These are phyloP conservation scores for Drechmeria coniospora DNA, from an alignment of 2,329 filamentous ascomycete species.

Conservation along the genomic window DNA sequence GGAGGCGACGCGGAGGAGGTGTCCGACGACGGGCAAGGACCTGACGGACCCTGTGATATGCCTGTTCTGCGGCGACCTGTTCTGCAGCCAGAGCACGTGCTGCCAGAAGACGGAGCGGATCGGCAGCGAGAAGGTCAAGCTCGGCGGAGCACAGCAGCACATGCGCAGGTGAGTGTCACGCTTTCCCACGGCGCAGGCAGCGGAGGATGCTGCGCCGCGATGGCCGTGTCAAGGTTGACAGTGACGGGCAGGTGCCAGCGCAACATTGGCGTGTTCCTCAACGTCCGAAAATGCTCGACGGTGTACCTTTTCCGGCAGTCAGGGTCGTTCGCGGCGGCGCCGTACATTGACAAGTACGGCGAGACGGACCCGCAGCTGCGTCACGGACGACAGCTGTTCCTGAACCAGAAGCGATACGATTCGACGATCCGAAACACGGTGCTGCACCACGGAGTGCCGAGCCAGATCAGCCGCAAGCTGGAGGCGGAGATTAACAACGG, in stretches of 20 bases:
- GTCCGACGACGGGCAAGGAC: slow-evolving; percentile 82
- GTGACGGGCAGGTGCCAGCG: slow-evolving; percentile 62
- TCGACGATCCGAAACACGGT: slow-evolving; percentile 72
- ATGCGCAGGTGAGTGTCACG: slow-evolving; percentile 65
- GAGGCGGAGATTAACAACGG: slow-evolving; percentile 96
- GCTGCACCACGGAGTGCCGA: slow-evolving; percentile 75
- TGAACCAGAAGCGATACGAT: slow-evolving; percentile 92
- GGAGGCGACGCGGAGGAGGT: slow-evolving; percentile 69
- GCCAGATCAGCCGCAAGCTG: slow-evolving; percentile 73
- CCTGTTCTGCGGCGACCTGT: slow-evolving; percentile 90
- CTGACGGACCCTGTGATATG: slow-evolving; percentile 83
- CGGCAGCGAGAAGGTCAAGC: slow-evolving; percentile 26
- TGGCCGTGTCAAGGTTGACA: no score
- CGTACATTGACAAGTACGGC: slow-evolving; percentile 91
- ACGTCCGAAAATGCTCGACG: slow-evolving; percentile 88
- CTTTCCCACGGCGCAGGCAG: no score
- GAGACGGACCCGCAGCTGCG: slow-evolving; percentile 86
- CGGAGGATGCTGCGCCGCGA: no score
- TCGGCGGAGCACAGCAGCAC: slow-evolving; percentile 84
- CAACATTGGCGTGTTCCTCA: slow-evolving; percentile 86
- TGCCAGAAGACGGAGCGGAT: slow-evolving; percentile 53
- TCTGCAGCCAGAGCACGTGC: slow-evolving; percentile 88
- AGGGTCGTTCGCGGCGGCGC: slow-evolving; percentile 74
- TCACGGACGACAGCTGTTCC: slow-evolving; percentile 73
- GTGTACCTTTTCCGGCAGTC: slow-evolving; percentile 71